Percentiles rank a stretch among this genome's conserved stretches.
These are phyloP conservation scores for Fusarium penzigii DNA, from an alignment of 2,329 filamentous ascomycete species.

Conservation along the genomic window DNA sequence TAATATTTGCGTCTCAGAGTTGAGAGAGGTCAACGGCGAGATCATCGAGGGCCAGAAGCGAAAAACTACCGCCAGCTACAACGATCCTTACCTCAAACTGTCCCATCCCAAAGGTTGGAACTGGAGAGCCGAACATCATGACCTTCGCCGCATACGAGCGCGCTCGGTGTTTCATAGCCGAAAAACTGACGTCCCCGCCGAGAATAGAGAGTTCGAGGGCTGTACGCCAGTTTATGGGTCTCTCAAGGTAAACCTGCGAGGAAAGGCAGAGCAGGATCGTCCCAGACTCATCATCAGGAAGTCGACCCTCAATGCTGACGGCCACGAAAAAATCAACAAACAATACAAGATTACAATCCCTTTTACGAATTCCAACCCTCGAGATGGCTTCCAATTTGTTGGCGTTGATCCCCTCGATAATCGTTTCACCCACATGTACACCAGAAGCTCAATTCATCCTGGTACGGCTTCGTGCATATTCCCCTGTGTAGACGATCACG, in stretches of 20 bases:
- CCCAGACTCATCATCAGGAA: constrained; percentile 47
- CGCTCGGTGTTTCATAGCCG: constrained; percentile 53
- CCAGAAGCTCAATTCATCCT: constrained; percentile 75
- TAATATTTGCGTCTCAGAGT: constrained; percentile 52
- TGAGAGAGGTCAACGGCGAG: constrained; percentile 39
- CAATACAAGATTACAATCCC: constrained; percentile 64
- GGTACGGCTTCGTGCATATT: constrained; percentile 86
- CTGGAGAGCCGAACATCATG: constrained; percentile 72
- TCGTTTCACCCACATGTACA: constrained; percentile 90
- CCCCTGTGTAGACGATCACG: constrained; percentile 86
- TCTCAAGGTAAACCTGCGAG: constrained; percentile 47
- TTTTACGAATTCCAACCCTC: constrained; percentile 72
- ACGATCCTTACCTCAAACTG: constrained; percentile 69
- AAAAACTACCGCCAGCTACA: constrained; percentile 46
- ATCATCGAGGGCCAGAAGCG: constrained; percentile 37
- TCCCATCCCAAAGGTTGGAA: constrained; percentile 61
- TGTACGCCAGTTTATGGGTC: constrained; percentile 59
- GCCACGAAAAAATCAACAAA: constrained; percentile 41
- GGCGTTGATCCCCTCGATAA: constrained; percentile 77
- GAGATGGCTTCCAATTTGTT: constrained; percentile 90
- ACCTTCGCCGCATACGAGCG: constrained; percentile 69
- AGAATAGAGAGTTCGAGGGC: constrained; percentile 55
- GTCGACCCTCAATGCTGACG: constrained; percentile 37
- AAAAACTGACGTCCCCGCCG: constrained; percentile 55
- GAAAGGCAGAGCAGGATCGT: constrained; percentile 41